Base-by-base conservation (phyloP, 768 basidiomycete genomes). In the Pholiota microspora region DNA sequence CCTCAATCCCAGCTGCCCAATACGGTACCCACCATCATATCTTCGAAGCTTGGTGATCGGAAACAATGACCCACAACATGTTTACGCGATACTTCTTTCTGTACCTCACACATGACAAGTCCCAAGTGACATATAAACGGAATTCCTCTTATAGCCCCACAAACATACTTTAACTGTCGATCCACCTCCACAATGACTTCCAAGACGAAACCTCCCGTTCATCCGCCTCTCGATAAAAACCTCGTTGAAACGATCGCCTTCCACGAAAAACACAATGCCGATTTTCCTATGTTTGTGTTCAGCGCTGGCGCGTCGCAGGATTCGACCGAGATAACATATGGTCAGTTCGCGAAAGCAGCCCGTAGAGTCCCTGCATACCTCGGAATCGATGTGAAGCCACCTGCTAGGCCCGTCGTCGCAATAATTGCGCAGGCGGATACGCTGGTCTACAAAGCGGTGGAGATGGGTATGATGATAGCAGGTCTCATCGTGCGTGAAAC, bases 201-300 rank as follows among this genome's bases (percentile, higher is more conserved):
- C 2, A 38, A 29, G 21, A 53, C 9, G 35, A 46, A 51, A 32
- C 16, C 53, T 34, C 53, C 53, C 28, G 35, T 54, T 13, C 36
- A 31, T 10, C 56, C 56, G 8, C 51, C 56, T 29, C 38, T 53
- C 24, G 51, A 57, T 32, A 31, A 25, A n/a, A 49, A 47, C 38
- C 40, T 57, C 7, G 34, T 51, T 3, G 56, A 57, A 24, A 35
- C 49, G 79, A 77, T 45, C 84, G 79, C 73, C 85, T 88, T 55
- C 81, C 83, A 0, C 82, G 84, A 1, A 84, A 84, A 2, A 25
- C 52, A 49, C 34, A 57, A 49, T 24, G 48, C 51, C 21, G 56
- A 53, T 5, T 46, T 53, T 23, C 56, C 47, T 2, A 29, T 53
- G 23, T 57, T 57, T 31, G 56, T 57, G 16, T 57, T 57, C 27